phyloP scores from a whole-genome alignment of 176 grass and related monocot species.

The Leersia perrieri region DNA sequence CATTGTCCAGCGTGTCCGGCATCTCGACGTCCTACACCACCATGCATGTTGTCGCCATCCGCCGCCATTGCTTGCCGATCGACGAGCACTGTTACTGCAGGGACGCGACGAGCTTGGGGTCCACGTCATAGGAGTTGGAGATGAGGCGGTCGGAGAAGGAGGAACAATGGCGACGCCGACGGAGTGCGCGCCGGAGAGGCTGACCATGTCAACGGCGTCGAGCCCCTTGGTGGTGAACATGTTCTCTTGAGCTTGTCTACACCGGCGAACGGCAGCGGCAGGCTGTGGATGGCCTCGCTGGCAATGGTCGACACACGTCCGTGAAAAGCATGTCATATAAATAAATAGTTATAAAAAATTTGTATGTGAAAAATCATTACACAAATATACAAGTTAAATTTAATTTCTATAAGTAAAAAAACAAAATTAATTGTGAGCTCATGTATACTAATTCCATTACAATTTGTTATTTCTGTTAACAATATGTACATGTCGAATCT shows the following conservation, averaged over 20 bases:
- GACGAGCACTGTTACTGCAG: background rate
- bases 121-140: background rate
- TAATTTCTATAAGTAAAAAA: no score
- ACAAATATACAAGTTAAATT: no score
- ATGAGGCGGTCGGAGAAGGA: conserved; percentile 36
- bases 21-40: conserved; percentile 2
- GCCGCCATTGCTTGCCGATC: background rate
- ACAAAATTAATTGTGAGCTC: no score
- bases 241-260: background rate
- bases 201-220: background rate
- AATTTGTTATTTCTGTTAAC: no score
- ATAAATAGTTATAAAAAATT: no score
- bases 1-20: conserved; percentile 22
- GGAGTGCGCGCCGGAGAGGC: conserved; percentile 18
- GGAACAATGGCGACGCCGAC: conserved; percentile 27
- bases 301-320: conserved; percentile 26
- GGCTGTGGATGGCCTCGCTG: conserved; percentile 6
- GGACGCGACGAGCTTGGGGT: background rate
- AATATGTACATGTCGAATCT: no score
- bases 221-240: conserved; percentile 45
- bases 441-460: no score
- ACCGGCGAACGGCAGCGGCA: conserved; percentile 18
- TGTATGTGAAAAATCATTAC: no score
- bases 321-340: no score
- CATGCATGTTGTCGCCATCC: background rate